Conservation (phyloP, 257 asterid species). For the Capsicum chinense region DNA sequence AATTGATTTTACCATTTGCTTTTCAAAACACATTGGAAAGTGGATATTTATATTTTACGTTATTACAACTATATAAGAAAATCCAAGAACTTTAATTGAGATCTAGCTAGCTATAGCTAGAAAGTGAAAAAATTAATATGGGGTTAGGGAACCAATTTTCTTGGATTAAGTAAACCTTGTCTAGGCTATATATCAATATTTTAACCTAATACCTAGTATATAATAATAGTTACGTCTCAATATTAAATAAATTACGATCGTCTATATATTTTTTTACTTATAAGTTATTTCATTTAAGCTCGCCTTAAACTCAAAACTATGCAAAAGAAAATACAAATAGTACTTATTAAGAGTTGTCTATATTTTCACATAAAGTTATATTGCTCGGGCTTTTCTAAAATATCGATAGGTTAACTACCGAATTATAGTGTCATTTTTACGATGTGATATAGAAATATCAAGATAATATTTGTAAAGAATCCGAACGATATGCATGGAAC, state of each 20-base stretch:
- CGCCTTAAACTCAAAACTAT: too few relatives aligned
- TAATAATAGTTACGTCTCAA: too few relatives aligned
- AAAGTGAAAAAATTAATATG: neutral
- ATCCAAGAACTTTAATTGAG: neutral
- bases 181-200: neutral
- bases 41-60: slow-evolving; percentile 24
- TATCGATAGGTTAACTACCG: neutral
- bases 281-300: too few relatives aligned
- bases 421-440: neutral
- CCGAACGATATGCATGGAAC: neutral
- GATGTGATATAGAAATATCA: neutral
- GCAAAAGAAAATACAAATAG: too few relatives aligned
- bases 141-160: slow-evolving; percentile 34
- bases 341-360: too few relatives aligned
- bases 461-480: neutral
- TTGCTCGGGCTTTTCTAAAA: neutral
- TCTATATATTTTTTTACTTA: too few relatives aligned
- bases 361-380: neutral
- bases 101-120: neutral
- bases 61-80: slow-evolving; percentile 18
- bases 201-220: too few relatives aligned
- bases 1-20: slow-evolving; percentile 23
- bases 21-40: slow-evolving; percentile 30
- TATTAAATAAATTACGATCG: too few relatives aligned
- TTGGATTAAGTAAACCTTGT: slow-evolving; percentile 34